Conservation (phyloP, 2,329 filamentous ascomycete genomes). For the Diaporthe aspalathi region DNA sequence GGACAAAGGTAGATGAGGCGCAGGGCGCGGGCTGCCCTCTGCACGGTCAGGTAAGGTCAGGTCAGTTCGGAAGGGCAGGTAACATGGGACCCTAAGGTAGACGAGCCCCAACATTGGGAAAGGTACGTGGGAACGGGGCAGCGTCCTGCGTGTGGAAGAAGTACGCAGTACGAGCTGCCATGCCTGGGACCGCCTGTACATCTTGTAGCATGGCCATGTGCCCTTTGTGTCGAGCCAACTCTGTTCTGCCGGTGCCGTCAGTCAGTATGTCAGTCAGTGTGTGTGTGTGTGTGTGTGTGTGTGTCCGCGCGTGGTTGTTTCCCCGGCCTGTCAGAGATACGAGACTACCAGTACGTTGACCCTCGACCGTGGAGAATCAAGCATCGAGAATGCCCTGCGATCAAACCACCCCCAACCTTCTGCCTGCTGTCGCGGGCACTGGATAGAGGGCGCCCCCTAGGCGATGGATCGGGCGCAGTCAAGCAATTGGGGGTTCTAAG, state of each 20-base stretch:
- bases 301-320: neutral
- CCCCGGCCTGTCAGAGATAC: constrained; percentile 22
- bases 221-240: constrained; percentile 17
- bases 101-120: constrained; percentile 30
- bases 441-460: constrained; percentile 12
- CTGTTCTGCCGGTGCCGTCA: neutral
- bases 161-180: constrained; percentile 36
- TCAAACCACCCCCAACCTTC: constrained; percentile 38
- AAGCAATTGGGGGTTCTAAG: constrained; percentile 22
- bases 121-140: constrained; percentile 33
- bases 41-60: constrained; percentile 24
- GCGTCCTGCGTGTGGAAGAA: constrained; percentile 9
- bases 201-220: constrained; percentile 25
- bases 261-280: constrained; percentile 1
- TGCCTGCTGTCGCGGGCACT: constrained; percentile 31
- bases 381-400: constrained; percentile 18
- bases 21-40: constrained; percentile 36
- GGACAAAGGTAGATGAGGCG: constrained; percentile 39
- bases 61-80: constrained; percentile 27
- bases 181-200: constrained; percentile 30
- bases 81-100: constrained; percentile 37
- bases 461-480: constrained; percentile 32
- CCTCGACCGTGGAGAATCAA: constrained; percentile 4
- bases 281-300: neutral
- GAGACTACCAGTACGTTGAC: constrained; percentile 26